Evolutionary conservation across 1,139 yeast genomes (phyloP), one percentile per base, ranked within the genome.

Genomic region (Suhomyces atakaporum): DNA sequence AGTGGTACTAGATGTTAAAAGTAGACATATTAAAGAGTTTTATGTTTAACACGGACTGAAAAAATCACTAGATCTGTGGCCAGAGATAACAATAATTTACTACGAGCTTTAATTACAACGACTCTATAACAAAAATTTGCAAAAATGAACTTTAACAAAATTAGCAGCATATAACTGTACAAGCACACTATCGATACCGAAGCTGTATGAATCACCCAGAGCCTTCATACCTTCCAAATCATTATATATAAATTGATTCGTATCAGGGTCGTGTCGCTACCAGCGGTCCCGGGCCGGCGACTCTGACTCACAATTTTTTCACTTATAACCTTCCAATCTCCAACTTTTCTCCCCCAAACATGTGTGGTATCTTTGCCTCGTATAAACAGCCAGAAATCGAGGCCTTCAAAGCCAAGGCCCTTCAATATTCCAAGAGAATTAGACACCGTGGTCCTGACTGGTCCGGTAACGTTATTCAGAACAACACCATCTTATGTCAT

Each of bases 371-470:
- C 55, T 92, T 88, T 62, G 97, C 97, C 46, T 89, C 95, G 41
- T 88, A 76, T 66, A 82, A 75, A 65, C 90, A 85, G 58, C 84
- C 82, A 33, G 85, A 88, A 48, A 81, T 86, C 43, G 82, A 84
- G 54, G 69, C 75, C 42, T 92, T 87, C 76, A 92, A 90, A 68
- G 77, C 83, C 42, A 82, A 81, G 60, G 97, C 97, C 32, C 75
- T 92, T 48, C 94, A 87, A 62, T 77, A 87, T 60, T 78, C 97
- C 47, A 90, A 89, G 68, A 77, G 89, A 66, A 84, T 90, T 62
- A 84, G 98, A 71, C 98, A 92, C 68, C 84, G 98, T 69, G 98
- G 98, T 54, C 98, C 98, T 50, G 98, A 92, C 69, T 92, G 98
- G 98, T 79, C 90, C 31, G 98, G 98, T 57, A 89, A 88, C 79